Evolutionary conservation across 352 stramenopile genomes (phyloP), one percentile per base, ranked within the genome.

Genomic region (Phytophthora tubulina): DNA sequence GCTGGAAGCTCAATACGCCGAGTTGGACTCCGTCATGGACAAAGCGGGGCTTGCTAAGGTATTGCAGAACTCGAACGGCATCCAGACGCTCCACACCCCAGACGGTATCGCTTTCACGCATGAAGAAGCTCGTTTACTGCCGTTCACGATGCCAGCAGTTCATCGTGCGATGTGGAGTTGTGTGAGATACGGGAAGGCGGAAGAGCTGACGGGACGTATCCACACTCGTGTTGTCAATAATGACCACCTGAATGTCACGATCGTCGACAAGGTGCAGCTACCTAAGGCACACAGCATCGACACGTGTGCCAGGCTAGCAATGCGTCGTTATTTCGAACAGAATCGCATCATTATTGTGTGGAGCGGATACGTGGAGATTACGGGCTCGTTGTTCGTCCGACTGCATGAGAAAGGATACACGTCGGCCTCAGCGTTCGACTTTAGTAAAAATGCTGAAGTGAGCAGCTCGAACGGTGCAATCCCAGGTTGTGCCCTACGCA

Each of bases 391-490:
- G 17, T 77, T 67, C 32, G 68, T 85, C 38, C 75, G 73, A 4
- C 57, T 85, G 31, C 73, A 57, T 10, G 78, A 85, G 48, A 76
- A 65, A 6, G 78, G 78, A 9, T 84, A 75, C 65, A 70, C 56
- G 2, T 63, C 67, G 9, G 41, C 32, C 8, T 73, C 62, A 6
- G 35, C 54, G 9, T 59, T 64, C 13, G 60, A 71, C 42, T 72
- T 73, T 15, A 61, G 36, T 8, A 54, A 58, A 5, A 59, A 68
- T n/a, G 33, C 63, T 3, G 45, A 41, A 38, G 21, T 57, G 13
- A 45, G 7, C n/a, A 61, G 38, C 30, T 21, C 17, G 21, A 27
- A 27, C n/a, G 27, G 48, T 6, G 57, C 42, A 11, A 44, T 69
- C 1, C 68, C 62, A 33, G 68, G 68, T 0, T 72, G 68, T 61